Evolutionary conservation across 2,329 filamentous ascomycete species (phyloP), one percentile per base, ranked within the genome.

Genomic region (Lasiodiplodia gonubiensis): DNA sequence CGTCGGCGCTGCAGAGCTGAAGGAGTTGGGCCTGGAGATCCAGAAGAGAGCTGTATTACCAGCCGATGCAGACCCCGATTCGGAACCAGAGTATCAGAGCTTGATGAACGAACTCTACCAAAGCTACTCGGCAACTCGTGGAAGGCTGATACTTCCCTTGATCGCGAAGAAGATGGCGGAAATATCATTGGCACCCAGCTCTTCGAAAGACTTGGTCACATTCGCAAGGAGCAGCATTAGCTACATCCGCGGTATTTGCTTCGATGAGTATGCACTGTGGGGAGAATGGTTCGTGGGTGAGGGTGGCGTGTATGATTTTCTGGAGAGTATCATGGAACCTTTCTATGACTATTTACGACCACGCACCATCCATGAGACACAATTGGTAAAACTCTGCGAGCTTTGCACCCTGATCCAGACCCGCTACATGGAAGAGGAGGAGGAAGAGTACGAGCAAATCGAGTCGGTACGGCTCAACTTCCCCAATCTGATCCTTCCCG

Each of bases 261-360:
- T 89, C 65, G 89, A 91, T 70, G 89, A 91, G 74, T 89, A 88
- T 73, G 88, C 89, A 64, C 78, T 91, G 8, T 91, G 88, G 88
- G 82, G 82, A 4, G 86, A 89, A 74, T 89, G 87, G 88, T 89
- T 90, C 69, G 85, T 88, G 69, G 86, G 85, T 3, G 86, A 89
- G 68, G 85, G 83, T 30, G 86, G 85, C 2, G 75, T 90, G 7
- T 89, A 90, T 72, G 87, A 90, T 68, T 91, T 89, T 70, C 79
- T 91, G 1, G 89, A 91, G 74, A 85, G 87, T 21, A 81, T 91
- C 55, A 89, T 88, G 74, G 89, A 91, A 74, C 88, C 89, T 2
- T 80, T 91, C 33, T 90, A 90, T 72, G 89, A 91, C 71, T 83
- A 90, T 72, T 79, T 91, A 30, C 83, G 88, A 61, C 89, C 89